Evolutionary conservation across 2,329 filamentous ascomycete genomes (phyloP).

Genomic region (Botrytis deweyae): DNA sequence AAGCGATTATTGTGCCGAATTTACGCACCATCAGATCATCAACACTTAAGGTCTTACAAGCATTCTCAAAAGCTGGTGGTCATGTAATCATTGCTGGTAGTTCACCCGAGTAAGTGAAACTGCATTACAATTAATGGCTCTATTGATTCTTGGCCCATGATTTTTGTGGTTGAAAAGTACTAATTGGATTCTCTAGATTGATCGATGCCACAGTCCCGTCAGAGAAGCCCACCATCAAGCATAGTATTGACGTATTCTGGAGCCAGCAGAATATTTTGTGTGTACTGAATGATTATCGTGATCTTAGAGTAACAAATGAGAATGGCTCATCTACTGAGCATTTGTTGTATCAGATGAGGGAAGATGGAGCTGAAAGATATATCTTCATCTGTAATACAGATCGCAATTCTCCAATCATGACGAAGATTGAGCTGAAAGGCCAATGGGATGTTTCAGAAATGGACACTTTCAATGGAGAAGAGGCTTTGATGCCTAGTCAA

Average conservation of each 20-base stretch:
- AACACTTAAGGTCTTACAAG: conserved; percentile 33
- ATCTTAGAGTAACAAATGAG: conserved; percentile 30
- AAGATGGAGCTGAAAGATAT: conserved; percentile 36
- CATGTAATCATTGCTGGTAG: conserved; percentile 35
- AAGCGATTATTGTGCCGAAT: conserved; percentile 38
- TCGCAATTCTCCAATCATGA: conserved; percentile 28
- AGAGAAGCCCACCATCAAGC: conserved; percentile 23
- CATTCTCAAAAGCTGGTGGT: conserved; percentile 33
- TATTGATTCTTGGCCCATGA: background rate
- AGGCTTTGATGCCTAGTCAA: conserved; percentile 16
- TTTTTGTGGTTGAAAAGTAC: background rate
- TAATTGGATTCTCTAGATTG: background rate
- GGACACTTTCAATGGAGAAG: conserved; percentile 36
- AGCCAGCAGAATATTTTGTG: conserved; percentile 29
- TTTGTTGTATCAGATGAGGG: conserved; percentile 39
- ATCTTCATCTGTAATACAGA: conserved; percentile 40
- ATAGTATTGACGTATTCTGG: conserved; percentile 30
- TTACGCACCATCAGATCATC: conserved; percentile 39
- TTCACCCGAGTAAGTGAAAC: conserved; percentile 32
- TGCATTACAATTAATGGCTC: background rate
- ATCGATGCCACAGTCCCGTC: conserved; percentile 20
- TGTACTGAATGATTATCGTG: conserved; percentile 32
- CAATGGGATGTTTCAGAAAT: conserved; percentile 35
- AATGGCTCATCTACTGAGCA: conserved; percentile 23
- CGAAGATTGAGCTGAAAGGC: conserved; percentile 34